These are phyloP conservation scores for Lepidium sativum DNA, from an alignment of 345 rosid species.

Conservation along the genomic window DNA sequence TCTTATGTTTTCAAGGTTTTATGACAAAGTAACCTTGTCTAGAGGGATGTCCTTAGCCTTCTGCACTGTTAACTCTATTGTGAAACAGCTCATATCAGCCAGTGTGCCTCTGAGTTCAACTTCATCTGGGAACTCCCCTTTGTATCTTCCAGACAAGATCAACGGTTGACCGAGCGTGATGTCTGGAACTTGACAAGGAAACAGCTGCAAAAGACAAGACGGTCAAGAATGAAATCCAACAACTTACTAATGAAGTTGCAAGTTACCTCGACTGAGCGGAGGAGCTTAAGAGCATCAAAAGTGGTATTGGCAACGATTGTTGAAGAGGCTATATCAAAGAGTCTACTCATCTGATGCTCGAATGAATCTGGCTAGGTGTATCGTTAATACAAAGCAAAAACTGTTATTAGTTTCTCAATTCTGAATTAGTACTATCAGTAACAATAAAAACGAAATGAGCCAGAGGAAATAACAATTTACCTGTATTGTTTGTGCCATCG, in stretches of 20 bases:
- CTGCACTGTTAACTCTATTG: slow-evolving; percentile 51
- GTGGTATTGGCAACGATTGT: slow-evolving; percentile 43
- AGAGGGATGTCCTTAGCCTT: slow-evolving; percentile 51
- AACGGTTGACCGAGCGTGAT: slow-evolving; percentile 53
- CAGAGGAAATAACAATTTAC: slow-evolving; percentile 19
- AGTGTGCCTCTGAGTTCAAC: slow-evolving; percentile 47
- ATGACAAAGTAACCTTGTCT: slow-evolving; percentile 31
- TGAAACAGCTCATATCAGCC: slow-evolving; percentile 50
- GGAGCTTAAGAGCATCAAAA: slow-evolving; percentile 38
- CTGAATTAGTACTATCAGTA: not conserved
- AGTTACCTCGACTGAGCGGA: slow-evolving; percentile 68
- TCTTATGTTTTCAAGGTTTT: not conserved
- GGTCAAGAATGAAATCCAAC: not conserved
- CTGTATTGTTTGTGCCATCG: slow-evolving; percentile 57
- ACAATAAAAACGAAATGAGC: not conserved
- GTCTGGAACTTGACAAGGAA: slow-evolving; percentile 54
- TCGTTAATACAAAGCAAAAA: not conserved
- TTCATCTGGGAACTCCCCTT: slow-evolving; percentile 50
- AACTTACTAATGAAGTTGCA: not conserved
- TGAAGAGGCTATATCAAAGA: slow-evolving; percentile 50
- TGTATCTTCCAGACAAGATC: slow-evolving; percentile 64
- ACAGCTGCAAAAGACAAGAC: slow-evolving; percentile 39
- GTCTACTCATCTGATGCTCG: slow-evolving; percentile 45
- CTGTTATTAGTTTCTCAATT: not conserved
- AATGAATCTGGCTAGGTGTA: slow-evolving; percentile 49